Evolutionary conservation across 2,329 filamentous ascomycete species (phyloP), one percentile per base, ranked within the genome.

Genomic region (Chalaropsis ovoidea): DNA sequence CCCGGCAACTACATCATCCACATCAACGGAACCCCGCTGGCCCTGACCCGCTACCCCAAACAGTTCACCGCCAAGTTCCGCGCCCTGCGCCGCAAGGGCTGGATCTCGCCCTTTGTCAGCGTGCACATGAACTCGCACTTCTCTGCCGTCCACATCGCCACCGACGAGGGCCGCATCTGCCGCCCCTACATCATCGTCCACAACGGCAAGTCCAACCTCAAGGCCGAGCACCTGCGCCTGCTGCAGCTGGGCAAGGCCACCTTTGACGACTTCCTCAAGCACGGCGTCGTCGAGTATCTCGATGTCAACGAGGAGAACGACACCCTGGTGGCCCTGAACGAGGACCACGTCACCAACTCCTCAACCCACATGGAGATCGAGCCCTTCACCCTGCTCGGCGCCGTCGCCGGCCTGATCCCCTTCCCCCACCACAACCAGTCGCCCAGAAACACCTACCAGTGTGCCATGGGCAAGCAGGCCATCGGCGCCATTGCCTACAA

Each of bases 371-470:
- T 97, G 68, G 94, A 99, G 75, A 97, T 99, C 68, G 94, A 99
- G 74, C 95, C 95, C 0, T 99, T 99, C 73, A 99, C 94, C 1
- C 87, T 99, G 62, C 82, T 99, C 15, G 94, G 94, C 31, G 94
- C 94, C 60, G 94, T 99, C 31, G 94, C 94, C 47, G 94, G 94
- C 54, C 80, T 99, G 45, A 99, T 99, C 74, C 94, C 94, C 3
- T 99, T 97, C 73, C 94, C 94, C 8, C 94, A 99, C 75, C 94
- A 99, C 79, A 99, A 99, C 76, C 94, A 99, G 75, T 99, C 95
- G 17, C 94, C 94, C 10, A 84, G 94, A 81, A 99, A 99, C 74
- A 99, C 94, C 0, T 99, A 99, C 73, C 93, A 68, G 56, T 94
- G 90, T 77, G 90, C 90, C 77, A 95, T 95, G 90, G 90, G 90